Conservation (phyloP, 2,329 filamentous ascomycete species). For the Fusarium clavum region DNA sequence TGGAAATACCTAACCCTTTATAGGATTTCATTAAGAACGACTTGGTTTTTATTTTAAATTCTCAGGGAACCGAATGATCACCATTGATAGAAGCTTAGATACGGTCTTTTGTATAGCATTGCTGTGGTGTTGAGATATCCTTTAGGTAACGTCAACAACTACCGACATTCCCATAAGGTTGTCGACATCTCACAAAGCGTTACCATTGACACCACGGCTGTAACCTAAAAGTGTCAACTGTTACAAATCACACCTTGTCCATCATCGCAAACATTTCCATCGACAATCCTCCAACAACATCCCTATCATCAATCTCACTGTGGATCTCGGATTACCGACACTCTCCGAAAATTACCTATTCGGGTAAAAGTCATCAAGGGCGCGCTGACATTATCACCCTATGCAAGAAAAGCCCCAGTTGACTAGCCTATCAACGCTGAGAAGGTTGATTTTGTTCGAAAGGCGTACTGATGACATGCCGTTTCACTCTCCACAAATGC, state of each 20-base stretch:
- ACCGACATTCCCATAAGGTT: background rate
- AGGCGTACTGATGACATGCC: slow-evolving; percentile 19
- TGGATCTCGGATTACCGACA: background rate
- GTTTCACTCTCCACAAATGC: background rate
- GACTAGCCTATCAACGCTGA: slow-evolving; percentile 6
- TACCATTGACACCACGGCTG: no score
- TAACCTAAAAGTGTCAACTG: no score
- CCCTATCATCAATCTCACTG: background rate
- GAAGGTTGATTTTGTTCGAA: background rate
- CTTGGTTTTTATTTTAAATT: no score
- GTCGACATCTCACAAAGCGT: background rate
- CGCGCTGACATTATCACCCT: background rate
- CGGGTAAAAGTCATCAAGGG: background rate
- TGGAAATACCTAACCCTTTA: no score
- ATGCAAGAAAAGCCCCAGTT: slow-evolving; percentile 1
- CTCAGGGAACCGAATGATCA: no score
- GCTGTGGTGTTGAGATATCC: no score
- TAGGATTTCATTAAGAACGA: no score
- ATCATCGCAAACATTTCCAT: background rate
- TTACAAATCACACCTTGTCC: background rate
- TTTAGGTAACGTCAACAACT: background rate
- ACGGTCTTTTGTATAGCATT: no score
- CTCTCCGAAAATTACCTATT: slow-evolving; percentile 11
- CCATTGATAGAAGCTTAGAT: no score
- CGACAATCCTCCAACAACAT: background rate